Conservation (phyloP, 2,329 filamentous ascomycete genomes). For the Pseudohalonectria lignicola region DNA sequence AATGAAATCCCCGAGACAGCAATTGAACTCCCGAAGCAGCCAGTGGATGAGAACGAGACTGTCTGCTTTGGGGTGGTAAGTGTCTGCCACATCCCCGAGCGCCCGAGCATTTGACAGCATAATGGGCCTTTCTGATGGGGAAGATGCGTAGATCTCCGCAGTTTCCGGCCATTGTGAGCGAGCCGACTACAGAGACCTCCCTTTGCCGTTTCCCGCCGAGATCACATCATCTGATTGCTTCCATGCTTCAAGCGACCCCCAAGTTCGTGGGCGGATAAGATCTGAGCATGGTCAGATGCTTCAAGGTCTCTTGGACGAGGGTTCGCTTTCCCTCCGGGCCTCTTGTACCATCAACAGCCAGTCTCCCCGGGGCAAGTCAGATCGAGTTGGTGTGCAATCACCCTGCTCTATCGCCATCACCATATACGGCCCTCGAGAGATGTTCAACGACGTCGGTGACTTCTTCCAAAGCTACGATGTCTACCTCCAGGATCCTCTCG, state of each 20-base stretch:
- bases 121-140: not conserved
- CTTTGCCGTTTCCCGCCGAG: not conserved
- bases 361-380: not conserved
- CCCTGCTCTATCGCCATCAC: slow-evolving; percentile 12
- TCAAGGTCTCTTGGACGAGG: slow-evolving; percentile 3
- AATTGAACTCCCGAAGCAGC: no score
- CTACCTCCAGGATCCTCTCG: slow-evolving; percentile 21
- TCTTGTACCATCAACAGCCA: slow-evolving; percentile 1
- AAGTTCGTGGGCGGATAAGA: not conserved
- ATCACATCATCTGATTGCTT: not conserved
- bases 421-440: slow-evolving; percentile 16
- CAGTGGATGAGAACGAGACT: no score
- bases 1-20: no score
- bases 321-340: not conserved
- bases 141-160: not conserved
- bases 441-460: slow-evolving; percentile 16
- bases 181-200: not conserved
- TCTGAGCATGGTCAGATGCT: slow-evolving; percentile 2
- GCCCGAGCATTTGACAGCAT: no score
- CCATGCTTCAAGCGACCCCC: not conserved
- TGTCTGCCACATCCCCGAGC: no score
- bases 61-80: slow-evolving; percentile 4
- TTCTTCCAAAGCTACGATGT: slow-evolving; percentile 19
- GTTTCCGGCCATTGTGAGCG: not conserved
- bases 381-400: not conserved